Conservation (phyloP, 768 basidiomycete genomes). For the Hericium rajendrae region DNA sequence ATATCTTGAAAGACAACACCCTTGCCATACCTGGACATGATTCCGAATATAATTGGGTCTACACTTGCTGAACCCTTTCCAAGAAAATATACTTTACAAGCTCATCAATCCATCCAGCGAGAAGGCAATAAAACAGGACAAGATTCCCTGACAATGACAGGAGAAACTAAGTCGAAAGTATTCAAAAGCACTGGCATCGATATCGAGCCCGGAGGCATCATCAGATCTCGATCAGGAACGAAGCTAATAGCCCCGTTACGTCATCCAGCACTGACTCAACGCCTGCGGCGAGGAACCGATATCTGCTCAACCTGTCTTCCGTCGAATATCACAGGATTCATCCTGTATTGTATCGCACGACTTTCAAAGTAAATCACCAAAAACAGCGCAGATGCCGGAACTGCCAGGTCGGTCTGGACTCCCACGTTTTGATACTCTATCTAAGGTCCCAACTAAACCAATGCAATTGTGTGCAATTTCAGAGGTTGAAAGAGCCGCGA, state of each 20-base stretch:
- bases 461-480: neutral
- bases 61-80: no score
- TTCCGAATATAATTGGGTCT: no score
- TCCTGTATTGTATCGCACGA: no score
- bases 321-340: neutral
- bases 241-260: neutral
- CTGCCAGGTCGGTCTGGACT: slow-evolving; percentile 6
- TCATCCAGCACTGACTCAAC: neutral
- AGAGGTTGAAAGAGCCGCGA: slow-evolving; percentile 68
- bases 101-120: no score
- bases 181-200: no score
- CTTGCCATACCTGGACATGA: no score
- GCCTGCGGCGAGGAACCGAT: neutral
- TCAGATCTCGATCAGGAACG: neutral
- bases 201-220: neutral
- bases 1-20: no score
- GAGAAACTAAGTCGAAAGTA: no score
- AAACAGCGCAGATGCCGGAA: neutral
- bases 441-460: slow-evolving; percentile 19
- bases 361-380: neutral
- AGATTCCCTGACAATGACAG: no score
- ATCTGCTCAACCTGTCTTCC: neutral
- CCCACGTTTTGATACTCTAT: slow-evolving; percentile 7
- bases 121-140: no score
- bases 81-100: no score